These are phyloP conservation scores for Zygoascus hellenicus DNA, from an alignment of 1,139 yeast species.

Conservation along the genomic window DNA sequence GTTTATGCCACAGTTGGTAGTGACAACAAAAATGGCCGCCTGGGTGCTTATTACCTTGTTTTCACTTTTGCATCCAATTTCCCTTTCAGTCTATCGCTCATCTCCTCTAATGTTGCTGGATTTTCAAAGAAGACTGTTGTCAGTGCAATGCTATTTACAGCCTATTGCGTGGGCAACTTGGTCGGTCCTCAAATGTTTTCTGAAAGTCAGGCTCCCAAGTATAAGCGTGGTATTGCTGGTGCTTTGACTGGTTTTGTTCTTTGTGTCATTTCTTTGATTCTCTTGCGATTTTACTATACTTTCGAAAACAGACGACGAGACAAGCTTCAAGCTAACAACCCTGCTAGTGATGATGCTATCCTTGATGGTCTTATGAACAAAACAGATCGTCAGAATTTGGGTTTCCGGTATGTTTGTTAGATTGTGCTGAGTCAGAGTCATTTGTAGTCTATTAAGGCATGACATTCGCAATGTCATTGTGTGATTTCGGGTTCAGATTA, in stretches of 20 bases:
- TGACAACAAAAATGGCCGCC: constrained; percentile 10
- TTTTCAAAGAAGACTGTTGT: constrained; percentile 48
- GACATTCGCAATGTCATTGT: too few species aligned
- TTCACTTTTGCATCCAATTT: constrained; percentile 36
- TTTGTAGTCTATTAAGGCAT: too few species aligned
- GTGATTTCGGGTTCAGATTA: too few species aligned
- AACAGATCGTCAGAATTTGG: too few species aligned
- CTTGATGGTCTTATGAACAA: too few species aligned
- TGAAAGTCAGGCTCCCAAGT: constrained; percentile 44
- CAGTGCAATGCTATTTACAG: constrained; percentile 41
- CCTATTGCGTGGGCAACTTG: constrained; percentile 51
- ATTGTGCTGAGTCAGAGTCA: too few species aligned
- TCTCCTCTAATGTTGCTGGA: constrained; percentile 52
- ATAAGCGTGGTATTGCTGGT: constrained; percentile 17
- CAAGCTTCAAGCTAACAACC: too few species aligned
- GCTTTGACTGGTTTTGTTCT: neutral
- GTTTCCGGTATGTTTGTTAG: too few species aligned
- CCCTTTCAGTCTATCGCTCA: constrained; percentile 43
- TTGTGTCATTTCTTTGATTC: neutral
- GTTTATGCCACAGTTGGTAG: constrained; percentile 8
- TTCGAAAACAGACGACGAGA: neutral
- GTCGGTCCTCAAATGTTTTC: constrained; percentile 51
- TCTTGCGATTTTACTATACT: neutral
- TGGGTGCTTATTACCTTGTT: constrained; percentile 25
- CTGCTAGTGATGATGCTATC: too few species aligned